These are phyloP conservation scores for Telfairia occidentalis DNA, from an alignment of 331 rosid species.

Conservation along the genomic window DNA sequence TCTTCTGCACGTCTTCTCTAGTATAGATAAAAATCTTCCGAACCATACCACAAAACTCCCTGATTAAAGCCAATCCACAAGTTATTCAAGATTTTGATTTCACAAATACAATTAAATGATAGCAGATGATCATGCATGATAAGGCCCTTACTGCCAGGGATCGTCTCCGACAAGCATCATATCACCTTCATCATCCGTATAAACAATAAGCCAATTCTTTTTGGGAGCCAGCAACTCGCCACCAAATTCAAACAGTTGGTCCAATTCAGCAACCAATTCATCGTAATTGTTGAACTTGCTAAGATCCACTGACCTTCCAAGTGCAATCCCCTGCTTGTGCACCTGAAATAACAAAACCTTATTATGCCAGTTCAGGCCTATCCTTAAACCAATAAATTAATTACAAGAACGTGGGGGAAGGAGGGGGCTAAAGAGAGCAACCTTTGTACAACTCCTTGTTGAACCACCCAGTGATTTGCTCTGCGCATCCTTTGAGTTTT, in stretches of 20 bases:
- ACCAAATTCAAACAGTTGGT: constrained; percentile 65
- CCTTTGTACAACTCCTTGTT: constrained; percentile 93
- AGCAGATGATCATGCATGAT: neutral
- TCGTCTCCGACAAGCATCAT: constrained; percentile 99
- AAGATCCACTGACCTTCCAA: constrained; percentile 95
- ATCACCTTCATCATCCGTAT: constrained; percentile 86
- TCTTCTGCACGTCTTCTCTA: constrained; percentile 85
- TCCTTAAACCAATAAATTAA: neutral
- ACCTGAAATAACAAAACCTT: constrained; percentile 44
- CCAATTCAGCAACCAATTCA: constrained; percentile 71
- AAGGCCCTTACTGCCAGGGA: constrained; percentile 85
- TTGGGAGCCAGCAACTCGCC: constrained; percentile 58
- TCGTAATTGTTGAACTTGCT: constrained; percentile 61
- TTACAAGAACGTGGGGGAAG: neutral
- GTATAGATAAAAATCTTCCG: constrained; percentile 85
- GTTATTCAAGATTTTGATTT: neutral
- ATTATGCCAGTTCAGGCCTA: constrained; percentile 1
- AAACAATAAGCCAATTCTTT: constrained; percentile 81
- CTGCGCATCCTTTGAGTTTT: constrained; percentile 40
- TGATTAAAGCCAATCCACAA: constrained; percentile 16
- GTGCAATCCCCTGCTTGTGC: constrained; percentile 96
- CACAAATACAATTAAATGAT: neutral
- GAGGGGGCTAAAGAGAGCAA: neutral
- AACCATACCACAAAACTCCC: constrained; percentile 93
- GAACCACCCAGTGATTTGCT: constrained; percentile 45